Evolutionary conservation across 2,329 filamentous ascomycete genomes (phyloP), one percentile per base, ranked within the genome.

Genomic region (Aspergillus pseudoglaucus): DNA sequence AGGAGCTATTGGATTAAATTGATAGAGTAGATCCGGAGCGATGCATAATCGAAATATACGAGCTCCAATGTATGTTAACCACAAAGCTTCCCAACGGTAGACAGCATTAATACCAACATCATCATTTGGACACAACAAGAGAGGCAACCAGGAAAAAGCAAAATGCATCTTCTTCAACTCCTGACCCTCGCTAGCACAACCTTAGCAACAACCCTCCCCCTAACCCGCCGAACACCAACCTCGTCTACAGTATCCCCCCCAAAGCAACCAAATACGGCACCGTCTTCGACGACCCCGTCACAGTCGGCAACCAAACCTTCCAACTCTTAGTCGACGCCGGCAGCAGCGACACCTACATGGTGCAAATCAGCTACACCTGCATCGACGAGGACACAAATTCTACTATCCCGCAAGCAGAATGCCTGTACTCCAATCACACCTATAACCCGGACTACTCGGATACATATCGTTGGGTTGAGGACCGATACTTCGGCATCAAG

Each of bases 341-440:
- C 9, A 74, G 70, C 47, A 70, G 67, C 44, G 75, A 77, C 47
- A 75, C 72, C 1, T 77, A 74, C 69, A 56, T 76, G 1, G 61
- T 67, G 3, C 49, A 61, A 23, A 51, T 44, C 0, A 61, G 63
- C 2, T 72, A 65, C 38, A 48, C 50, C 18, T 74, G 72, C 51
- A 48, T 67, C n/a, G 58, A 71, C 44, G 56, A n/a, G n/a, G n/a
- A 48, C 46, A 52, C 45, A 30, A 55, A 53, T 73, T n/a, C 66
- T 53, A 14, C 57, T 50, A 14, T 66, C 71, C 48, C 73, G 65
- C 3, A 66, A 61, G 44, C 68, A 72, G 47, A 54, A 4, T 64
- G 61, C 38, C 18, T 40, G 4, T 51, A 54, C 32, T 49, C 56
- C 33, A 53, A 55, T 23, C 41, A 48, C 17, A 51, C 57, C 1